Evolutionary conservation across 495 filamentous ascomycete species (phyloP).

Genomic region (Acidiella bohemica): DNA sequence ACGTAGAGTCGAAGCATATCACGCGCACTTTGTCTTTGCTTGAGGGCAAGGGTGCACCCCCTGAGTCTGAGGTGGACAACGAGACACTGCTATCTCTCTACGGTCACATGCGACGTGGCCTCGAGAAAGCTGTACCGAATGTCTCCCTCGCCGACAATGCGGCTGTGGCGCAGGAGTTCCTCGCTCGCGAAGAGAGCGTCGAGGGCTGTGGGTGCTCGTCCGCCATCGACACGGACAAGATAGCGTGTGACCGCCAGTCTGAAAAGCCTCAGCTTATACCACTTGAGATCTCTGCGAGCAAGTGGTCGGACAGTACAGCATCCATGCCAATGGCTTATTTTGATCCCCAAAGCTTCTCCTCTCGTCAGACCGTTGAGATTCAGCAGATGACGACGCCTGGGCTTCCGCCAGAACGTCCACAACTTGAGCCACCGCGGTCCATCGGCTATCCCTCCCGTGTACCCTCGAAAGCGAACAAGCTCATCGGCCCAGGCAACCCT

Average conservation of each 20-base stretch:
- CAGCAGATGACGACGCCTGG: not conserved
- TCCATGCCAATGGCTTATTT: conserved; percentile 5
- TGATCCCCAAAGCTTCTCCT: not conserved
- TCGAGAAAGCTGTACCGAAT: not conserved
- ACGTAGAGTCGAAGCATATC: conserved; percentile 8
- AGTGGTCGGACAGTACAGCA: conserved; percentile 17
- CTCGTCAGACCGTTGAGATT: not conserved
- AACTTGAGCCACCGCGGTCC: conserved; percentile 3
- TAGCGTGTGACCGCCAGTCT: not conserved
- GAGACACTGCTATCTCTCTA: conserved; percentile 8
- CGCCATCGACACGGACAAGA: not conserved
- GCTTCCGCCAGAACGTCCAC: not conserved
- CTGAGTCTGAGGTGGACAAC: conserved; percentile 9
- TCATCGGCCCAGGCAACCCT: conserved; percentile 1
- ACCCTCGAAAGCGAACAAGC: conserved; percentile 3
- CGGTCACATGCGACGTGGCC: conserved; percentile 10
- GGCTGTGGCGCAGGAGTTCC: conserved; percentile 9
- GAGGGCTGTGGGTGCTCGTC: not conserved
- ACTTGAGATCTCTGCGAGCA: conserved; percentile 10
- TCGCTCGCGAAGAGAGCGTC: conserved; percentile 1
- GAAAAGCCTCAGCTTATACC: not conserved
- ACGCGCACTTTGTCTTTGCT: conserved; percentile 9
- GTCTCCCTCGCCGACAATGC: conserved; percentile 5
- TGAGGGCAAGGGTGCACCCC: conserved; percentile 16
- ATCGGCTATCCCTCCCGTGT: conserved; percentile 16